A percentile compares a stretch with the other conserved stretches of the same genome.
phyloP scores from a whole-genome alignment of 495 filamentous ascomycete species.

The Penicillium crystallinum region DNA sequence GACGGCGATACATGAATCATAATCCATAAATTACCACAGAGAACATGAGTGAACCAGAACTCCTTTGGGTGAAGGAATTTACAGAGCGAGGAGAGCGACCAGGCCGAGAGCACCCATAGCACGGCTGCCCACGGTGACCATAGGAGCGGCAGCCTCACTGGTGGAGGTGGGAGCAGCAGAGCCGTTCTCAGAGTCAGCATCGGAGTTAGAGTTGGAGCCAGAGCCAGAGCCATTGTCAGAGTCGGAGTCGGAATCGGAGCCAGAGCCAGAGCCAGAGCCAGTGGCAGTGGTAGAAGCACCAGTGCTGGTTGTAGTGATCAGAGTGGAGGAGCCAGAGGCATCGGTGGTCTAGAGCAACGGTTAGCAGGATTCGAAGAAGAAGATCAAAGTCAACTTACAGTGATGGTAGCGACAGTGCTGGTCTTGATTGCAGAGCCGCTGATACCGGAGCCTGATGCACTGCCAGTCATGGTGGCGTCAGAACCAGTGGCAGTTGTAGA shows the following conservation, averaged over 20 bases:
- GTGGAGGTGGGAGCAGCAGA: constrained; percentile 19
- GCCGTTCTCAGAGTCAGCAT: constrained; percentile 5
- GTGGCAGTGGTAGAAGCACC: constrained; percentile 18
- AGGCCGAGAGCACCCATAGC: constrained; percentile 36
- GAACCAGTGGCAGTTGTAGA: constrained; percentile 8
- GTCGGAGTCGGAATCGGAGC: constrained; percentile 7
- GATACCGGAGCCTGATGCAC: not conserved
- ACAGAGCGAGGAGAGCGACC: constrained; percentile 39
- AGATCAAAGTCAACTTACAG: not conserved
- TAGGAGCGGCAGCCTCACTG: constrained; percentile 28
- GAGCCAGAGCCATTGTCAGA: not conserved
- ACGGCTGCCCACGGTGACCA: constrained; percentile 33
- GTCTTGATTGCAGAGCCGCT: not conserved
- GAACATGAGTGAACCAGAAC: not conserved
- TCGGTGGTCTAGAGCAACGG: constrained; percentile 6
- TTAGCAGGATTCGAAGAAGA: not conserved
- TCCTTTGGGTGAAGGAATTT: constrained; percentile 10
- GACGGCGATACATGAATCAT: constrained; percentile 11
- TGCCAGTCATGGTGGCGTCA: constrained; percentile 14
- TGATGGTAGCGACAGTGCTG: not conserved
- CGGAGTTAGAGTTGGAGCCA: not conserved
- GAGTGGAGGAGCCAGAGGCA: constrained; percentile 5
- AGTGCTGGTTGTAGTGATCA: constrained; percentile 13
- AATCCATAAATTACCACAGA: not conserved
- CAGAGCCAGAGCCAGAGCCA: constrained; percentile 15